phyloP scores from a whole-genome alignment of 345 rosid genomes.

The Linum tenue region DNA sequence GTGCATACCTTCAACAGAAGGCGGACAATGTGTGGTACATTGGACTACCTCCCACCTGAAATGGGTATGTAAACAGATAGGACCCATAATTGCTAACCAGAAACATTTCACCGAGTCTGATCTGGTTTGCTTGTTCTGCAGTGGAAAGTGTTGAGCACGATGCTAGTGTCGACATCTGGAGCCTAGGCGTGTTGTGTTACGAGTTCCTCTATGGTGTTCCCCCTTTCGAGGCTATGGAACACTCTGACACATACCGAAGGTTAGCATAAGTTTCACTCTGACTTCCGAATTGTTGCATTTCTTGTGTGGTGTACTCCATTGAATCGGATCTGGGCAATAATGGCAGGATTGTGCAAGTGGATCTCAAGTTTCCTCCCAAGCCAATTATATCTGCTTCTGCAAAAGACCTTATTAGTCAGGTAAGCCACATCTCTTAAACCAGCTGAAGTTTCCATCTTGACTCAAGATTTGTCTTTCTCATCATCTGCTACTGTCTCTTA shows the following conservation, averaged over 20 bases:
- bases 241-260: slow-evolving; percentile 94
- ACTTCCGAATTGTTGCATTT: neutral
- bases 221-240: slow-evolving; percentile 87
- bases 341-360: slow-evolving; percentile 90
- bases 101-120: no score
- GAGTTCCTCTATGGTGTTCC: slow-evolving; percentile 88
- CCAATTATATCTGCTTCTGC: slow-evolving; percentile 85
- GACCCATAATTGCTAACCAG: neutral
- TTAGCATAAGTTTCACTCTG: slow-evolving; percentile 10
- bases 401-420: slow-evolving; percentile 89
- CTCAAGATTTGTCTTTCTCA: neutral
- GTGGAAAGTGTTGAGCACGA: slow-evolving; percentile 97
- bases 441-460: neutral
- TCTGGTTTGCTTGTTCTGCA: slow-evolving; percentile 16
- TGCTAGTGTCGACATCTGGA: slow-evolving; percentile 94
- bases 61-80: slow-evolving; percentile 52
- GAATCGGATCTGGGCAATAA: neutral
- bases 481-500: neutral
- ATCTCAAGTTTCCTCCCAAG: slow-evolving; percentile 80
- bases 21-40: slow-evolving; percentile 93
- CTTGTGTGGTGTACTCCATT: neutral
- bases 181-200: slow-evolving; percentile 90
- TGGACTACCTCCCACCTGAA: slow-evolving; percentile 98
- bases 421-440: slow-evolving; percentile 7
- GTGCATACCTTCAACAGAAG: slow-evolving; percentile 98